Percentiles rank a stretch among this genome's conserved stretches.
Evolutionary conservation across 495 filamentous ascomycete genomes (phyloP).

Genomic region (Aspergillus cristatus): DNA sequence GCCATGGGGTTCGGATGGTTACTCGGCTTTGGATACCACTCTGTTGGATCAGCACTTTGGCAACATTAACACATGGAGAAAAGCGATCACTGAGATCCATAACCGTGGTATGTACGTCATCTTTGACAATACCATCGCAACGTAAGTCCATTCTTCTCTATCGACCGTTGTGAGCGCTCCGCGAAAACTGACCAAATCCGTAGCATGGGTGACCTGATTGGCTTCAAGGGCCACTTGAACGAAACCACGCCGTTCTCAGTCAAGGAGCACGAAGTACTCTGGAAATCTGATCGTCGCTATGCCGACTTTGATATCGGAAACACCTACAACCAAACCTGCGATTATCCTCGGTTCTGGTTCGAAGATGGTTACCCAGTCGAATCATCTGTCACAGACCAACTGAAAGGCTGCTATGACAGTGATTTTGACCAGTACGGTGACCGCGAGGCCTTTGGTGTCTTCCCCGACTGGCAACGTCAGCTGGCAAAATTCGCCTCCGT

Average conservation of each 20-base stretch:
- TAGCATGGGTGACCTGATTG: conserved; percentile 58
- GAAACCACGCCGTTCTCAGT: conserved; percentile 50
- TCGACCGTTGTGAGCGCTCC: too few species aligned
- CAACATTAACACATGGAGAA: conserved; percentile 53
- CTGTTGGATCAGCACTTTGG: conserved; percentile 64
- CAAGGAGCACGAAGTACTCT: conserved; percentile 48
- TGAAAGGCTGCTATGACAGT: conserved; percentile 57
- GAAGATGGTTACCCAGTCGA: conserved; percentile 49
- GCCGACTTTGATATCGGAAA: conserved; percentile 56
- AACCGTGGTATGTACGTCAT: conserved; percentile 60
- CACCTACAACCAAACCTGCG: conserved; percentile 47
- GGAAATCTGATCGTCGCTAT: conserved; percentile 51
- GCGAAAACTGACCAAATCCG: not conserved
- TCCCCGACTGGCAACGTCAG: conserved; percentile 58
- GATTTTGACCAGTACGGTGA: conserved; percentile 68
- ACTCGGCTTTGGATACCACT: conserved; percentile 60
- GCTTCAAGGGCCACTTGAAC: conserved; percentile 59
- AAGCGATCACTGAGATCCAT: conserved; percentile 56
- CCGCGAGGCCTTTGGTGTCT: conserved; percentile 59
- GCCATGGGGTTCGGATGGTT: conserved; percentile 62
- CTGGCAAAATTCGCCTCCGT: conserved; percentile 67
- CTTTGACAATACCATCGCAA: conserved; percentile 63
- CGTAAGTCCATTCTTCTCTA: too few species aligned
- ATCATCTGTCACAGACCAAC: conserved; percentile 29
- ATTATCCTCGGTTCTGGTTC: conserved; percentile 59